Evolutionary conservation across 2,329 filamentous ascomycete species (phyloP).

Genomic region (Xylaria digitata): DNA sequence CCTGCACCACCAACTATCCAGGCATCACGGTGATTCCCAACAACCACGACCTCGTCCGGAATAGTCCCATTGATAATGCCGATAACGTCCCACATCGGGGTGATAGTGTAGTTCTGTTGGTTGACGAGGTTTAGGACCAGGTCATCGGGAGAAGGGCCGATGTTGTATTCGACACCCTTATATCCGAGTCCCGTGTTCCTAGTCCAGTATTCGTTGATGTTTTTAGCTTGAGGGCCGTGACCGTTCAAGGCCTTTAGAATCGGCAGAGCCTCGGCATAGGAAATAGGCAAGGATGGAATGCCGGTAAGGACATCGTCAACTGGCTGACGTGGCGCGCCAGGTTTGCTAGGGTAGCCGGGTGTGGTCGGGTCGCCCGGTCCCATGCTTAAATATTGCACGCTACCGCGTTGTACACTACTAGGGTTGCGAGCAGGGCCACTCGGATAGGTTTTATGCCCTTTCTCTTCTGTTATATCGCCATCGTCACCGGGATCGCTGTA

Average conservation of each 20-base stretch:
- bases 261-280: slow-evolving; percentile 86
- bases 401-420: slow-evolving; percentile 90
- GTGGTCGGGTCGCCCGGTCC: slow-evolving; percentile 85
- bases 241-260: slow-evolving; percentile 92
- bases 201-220: slow-evolving; percentile 78
- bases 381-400: slow-evolving; percentile 81
- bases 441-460: slow-evolving; percentile 83
- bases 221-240: slow-evolving; percentile 79
- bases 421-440: slow-evolving; percentile 88
- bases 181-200: slow-evolving; percentile 77
- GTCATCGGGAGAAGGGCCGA: slow-evolving; percentile 81
- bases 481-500: slow-evolving; percentile 94
- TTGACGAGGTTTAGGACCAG: slow-evolving; percentile 80
- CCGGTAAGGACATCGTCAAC: slow-evolving; percentile 77
- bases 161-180: slow-evolving; percentile 85
- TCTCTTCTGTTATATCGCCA: slow-evolving; percentile 80
- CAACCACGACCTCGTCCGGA: slow-evolving; percentile 83
- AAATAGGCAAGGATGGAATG: slow-evolving; percentile 92
- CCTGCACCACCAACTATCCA: slow-evolving; percentile 87
- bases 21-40: slow-evolving; percentile 93
- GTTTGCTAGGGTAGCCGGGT: slow-evolving; percentile 92
- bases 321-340: slow-evolving; percentile 81
- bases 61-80: slow-evolving; percentile 91
- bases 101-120: slow-evolving; percentile 83
- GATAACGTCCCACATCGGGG: slow-evolving; percentile 90